Base-by-base conservation (phyloP, 2,329 filamentous ascomycete species). In the Xenosphaeropsis pyriputrescens region DNA sequence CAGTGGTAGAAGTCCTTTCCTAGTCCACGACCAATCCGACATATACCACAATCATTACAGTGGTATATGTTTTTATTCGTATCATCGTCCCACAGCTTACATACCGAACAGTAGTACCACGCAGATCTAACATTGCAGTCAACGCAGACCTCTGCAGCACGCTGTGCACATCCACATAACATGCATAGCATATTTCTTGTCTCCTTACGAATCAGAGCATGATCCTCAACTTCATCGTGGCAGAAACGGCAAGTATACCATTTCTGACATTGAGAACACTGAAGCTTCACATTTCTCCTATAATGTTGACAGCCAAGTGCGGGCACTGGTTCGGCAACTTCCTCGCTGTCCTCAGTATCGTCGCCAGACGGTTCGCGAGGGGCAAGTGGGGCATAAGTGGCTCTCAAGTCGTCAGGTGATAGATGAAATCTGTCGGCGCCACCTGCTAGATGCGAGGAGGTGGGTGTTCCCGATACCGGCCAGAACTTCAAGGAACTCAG, bases 1-100 rank as follows among this genome's bases (percentile, higher is more conserved):
- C 91, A 98, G 59, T 98, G 91, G 52, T 93, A 88, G 56, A 93
- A 98, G 55, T 98, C 91, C 55, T 94, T 96, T 4, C 91, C 89
- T 19, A 98, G 64, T 1, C 91, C 91, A 56, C 85, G 75, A 1
- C 91, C 91, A 40, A 88, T 79, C 41, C 91, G 74, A 55, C 91
- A 98, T 43, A 98, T 94, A 4, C 91, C 91, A 57, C 91, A 98
- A 52, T 96, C 91, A 51, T 78, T 73, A 57, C 91, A 98, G 56
- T 98, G 91, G 54, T 98, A 98, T 40, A 96, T 94, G 46, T 79
- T 81, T 57, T 93, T 95, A 47, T 76, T 79, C 39, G 77, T 74
- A 48, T 95, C 84, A 52, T 96, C 86, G 52, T 96, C 89, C 91
- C 91, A 98, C 2, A 98, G 68, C 60, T 95, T 95, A 67, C 91